Percentiles rank a stretch among this genome's conserved stretches.
Conservation (phyloP, 768 basidiomycete species). For the Leccinum pellstonianum region DNA sequence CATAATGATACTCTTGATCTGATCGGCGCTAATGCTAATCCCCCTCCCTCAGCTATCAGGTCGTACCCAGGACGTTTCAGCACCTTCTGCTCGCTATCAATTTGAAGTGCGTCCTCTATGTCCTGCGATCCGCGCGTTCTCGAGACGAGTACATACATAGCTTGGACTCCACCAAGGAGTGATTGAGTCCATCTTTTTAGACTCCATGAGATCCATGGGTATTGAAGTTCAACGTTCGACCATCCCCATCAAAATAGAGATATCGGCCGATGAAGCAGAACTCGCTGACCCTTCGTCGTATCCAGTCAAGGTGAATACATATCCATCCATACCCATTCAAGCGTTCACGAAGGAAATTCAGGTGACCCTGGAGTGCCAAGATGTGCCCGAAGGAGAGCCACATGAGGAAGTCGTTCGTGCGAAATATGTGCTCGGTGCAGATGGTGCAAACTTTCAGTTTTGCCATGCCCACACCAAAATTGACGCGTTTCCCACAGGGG, state of each 20-base stretch:
- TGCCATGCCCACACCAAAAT: not conserved
- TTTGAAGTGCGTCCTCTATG: slow-evolving; percentile 50
- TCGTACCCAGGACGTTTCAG: slow-evolving; percentile 58
- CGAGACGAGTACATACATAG: slow-evolving; percentile 14
- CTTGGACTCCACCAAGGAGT: slow-evolving; percentile 35
- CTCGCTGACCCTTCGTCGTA: slow-evolving; percentile 16
- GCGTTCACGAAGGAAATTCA: slow-evolving; percentile 7
- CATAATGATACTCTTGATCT: not conserved
- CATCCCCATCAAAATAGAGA: slow-evolving; percentile 27
- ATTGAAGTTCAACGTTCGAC: slow-evolving; percentile 35
- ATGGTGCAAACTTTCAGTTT: slow-evolving; percentile 44
- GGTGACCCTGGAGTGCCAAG: slow-evolving; percentile 24
- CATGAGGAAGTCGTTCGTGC: slow-evolving; percentile 60
- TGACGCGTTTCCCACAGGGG: slow-evolving; percentile 44
- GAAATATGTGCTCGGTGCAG: slow-evolving; percentile 75
- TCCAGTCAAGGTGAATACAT: not conserved
- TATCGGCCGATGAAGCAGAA: slow-evolving; percentile 27
- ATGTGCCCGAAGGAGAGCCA: slow-evolving; percentile 31
- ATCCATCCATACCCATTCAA: slow-evolving; percentile 22
- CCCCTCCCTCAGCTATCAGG: slow-evolving; percentile 50
- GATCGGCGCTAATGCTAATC: not conserved
- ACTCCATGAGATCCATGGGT: slow-evolving; percentile 32
- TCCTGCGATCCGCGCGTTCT: not conserved
- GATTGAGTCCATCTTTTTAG: slow-evolving; percentile 35
- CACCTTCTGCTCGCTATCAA: slow-evolving; percentile 62